Evolutionary conservation across 768 basidiomycete genomes (phyloP), one percentile per base, ranked within the genome.

Genomic region (Lactarius trivialis): DNA sequence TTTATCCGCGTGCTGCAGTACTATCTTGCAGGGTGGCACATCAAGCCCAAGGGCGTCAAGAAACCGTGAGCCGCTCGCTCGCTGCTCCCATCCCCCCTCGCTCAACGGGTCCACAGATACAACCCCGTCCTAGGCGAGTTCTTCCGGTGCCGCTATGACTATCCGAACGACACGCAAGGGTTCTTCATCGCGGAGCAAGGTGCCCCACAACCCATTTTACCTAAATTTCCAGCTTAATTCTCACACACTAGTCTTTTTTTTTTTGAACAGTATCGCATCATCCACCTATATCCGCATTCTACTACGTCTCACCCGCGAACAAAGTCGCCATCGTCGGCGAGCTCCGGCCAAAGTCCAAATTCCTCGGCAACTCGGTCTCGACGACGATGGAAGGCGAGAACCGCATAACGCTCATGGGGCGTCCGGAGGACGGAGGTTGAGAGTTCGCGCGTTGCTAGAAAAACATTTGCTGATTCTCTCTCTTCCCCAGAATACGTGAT

Each of bases 1-100:
- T 98, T 98, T 73, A 81, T 96, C 65, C 82, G 85, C 55, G 93
- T 98, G 1, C 80, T 98, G 36, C 88, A 90, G 65, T 97, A 95
- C 73, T 99, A 98, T 73, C 86, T 99, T 52, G 88, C 91, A n/a
- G 97, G 97, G 26, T 99, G 97, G 97, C 97, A 98, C 75, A 95
- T 98, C 77, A 98, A 98, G 75, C 95, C 97, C 67, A 95, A 91
- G 77, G 97, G 94, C 57, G 97, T 98, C 64, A 99, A 99, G 88
- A 99, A 99, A 76, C 96, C 96, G 85, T 94, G 70, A 76, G 89
- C 78, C 21, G 28, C 28, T n/a, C 30, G n/a, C 63, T 52, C 12
- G 51, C 2, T 58, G 15, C 57, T 55, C 26, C 37, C 45, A 58
- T 45, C 56, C 32, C 36, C 50, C 53, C 58, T 59, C 55, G 57